Evolutionary conservation across 2,329 filamentous ascomycete species (phyloP), one percentile per base, ranked within the genome.

Genomic region (Corinectria fuckeliana): DNA sequence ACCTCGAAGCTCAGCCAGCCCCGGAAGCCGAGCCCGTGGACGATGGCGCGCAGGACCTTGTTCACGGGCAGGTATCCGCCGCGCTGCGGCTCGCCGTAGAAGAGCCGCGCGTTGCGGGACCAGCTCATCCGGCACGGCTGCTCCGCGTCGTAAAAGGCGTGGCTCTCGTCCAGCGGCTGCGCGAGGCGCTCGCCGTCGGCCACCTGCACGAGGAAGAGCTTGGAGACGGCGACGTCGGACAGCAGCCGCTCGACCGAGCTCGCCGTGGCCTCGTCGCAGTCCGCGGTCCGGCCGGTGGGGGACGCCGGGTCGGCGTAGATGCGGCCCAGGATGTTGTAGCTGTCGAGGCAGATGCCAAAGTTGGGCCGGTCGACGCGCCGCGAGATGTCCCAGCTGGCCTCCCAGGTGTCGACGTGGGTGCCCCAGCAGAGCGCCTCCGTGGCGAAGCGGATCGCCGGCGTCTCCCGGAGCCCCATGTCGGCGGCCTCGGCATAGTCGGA

Each of bases 351-450:
- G 38, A 92, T 78, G 7, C 91, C 91, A 70, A 93, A 92, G 74
- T 93, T 93, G 8, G 82, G 75, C 7, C 89, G 76, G 72, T 91
- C 80, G 25, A 93, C 89, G 3, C 76, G 77, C 65, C 81, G 75
- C 1, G 93, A 86, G 2, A 92, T 78, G 6, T 88, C 84, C 88
- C 89, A 94, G 64, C 84, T 86, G 10, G 79, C 76, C 71, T 93
- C 90, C 91, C 91, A 94, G 0, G 81, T 87, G 70, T 91, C 82
- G 58, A 88, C 79, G 51, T 86, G 81, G 0, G 89, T 92, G 9
- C 89, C 90, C 85, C 88, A 94, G 65, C 84, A 87, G 3, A 94
- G 78, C 8, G 85, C 85, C 74, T 95, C 91, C 72, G 91, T 93
- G 0, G 88, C 88, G 67, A 92, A 91, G 8, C 85, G 81, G 21